These are phyloP conservation scores for Priceomyces fermenticarens DNA, from an alignment of 805 yeast genomes.

Conservation along the genomic window DNA sequence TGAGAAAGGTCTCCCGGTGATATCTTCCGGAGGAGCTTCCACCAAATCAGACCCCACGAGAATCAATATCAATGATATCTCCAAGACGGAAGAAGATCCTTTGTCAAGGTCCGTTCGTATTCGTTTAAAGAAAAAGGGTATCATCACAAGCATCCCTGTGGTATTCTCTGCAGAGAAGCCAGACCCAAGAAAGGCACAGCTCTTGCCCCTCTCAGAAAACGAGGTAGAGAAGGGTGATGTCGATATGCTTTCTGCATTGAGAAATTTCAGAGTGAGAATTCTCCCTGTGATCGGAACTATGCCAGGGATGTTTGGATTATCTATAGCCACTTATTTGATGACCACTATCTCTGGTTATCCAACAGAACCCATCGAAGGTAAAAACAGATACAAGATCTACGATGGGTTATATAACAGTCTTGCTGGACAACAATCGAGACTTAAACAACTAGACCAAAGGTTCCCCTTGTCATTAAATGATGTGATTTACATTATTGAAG, in stretches of 20 bases:
- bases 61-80: conserved; percentile 83
- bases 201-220: conserved; percentile 80
- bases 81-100: conserved; percentile 91
- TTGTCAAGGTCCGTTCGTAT: conserved; percentile 84
- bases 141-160: conserved; percentile 72
- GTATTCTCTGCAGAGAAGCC: conserved; percentile 96
- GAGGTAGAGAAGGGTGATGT: conserved; percentile 80
- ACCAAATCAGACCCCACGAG: conserved; percentile 94
- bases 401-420: conserved; percentile 79
- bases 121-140: conserved; percentile 76
- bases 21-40: conserved; percentile 96
- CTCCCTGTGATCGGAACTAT: conserved; percentile 94
- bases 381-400: conserved; percentile 79
- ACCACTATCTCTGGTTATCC: conserved; percentile 85
- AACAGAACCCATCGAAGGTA: conserved; percentile 86
- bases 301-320: conserved; percentile 94
- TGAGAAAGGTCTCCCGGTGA: conserved; percentile 57
- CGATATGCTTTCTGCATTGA: conserved; percentile 80
- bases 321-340: conserved; percentile 80
- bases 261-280: conserved; percentile 89
- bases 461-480: conserved; percentile 74
- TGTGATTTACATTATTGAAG: conserved; percentile 81
- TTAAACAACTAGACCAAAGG: conserved; percentile 69
- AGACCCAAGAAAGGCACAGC: conserved; percentile 86
- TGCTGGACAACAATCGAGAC: conserved; percentile 82